Evolutionary conservation across 805 yeast genomes (phyloP).

Genomic region (Starmerella roubikii): DNA sequence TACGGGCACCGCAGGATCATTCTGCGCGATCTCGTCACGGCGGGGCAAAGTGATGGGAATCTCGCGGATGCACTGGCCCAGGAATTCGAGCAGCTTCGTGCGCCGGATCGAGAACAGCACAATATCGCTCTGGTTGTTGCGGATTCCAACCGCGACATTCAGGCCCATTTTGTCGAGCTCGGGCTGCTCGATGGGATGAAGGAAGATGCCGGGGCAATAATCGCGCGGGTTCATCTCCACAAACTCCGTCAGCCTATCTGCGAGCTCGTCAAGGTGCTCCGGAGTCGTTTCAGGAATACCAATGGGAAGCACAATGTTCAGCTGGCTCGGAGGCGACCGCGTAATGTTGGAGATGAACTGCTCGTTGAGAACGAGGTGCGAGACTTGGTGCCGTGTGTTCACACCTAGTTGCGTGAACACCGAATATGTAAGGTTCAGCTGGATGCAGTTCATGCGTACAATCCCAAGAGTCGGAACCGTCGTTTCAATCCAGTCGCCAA

Average conservation of each 20-base stretch:
- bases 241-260: conserved; percentile 22
- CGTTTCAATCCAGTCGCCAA: conserved; percentile 29
- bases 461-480: conserved; percentile 17
- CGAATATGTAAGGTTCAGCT: conserved; percentile 28
- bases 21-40: conserved; percentile 23
- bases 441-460: conserved; percentile 23
- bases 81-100: conserved; percentile 22
- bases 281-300: conserved; percentile 29
- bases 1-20: conserved; percentile 27
- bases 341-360: conserved; percentile 29
- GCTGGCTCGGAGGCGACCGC: conserved; percentile 26
- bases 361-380: conserved; percentile 28
- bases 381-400: conserved; percentile 26
- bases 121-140: conserved; percentile 26
- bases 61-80: conserved; percentile 24
- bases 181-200: conserved; percentile 25
- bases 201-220: conserved; percentile 24
- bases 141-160: conserved; percentile 21
- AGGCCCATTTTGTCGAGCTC: conserved; percentile 26
- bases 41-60: conserved; percentile 28
- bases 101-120: conserved; percentile 23
- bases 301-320: conserved; percentile 19
- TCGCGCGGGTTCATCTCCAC: conserved; percentile 27
- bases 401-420: conserved; percentile 23
- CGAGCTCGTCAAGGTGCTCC: conserved; percentile 26